Evolutionary conservation across 2,329 filamentous ascomycete species (phyloP).

Genomic region (Ceratocystiopsis brevicomis): DNA sequence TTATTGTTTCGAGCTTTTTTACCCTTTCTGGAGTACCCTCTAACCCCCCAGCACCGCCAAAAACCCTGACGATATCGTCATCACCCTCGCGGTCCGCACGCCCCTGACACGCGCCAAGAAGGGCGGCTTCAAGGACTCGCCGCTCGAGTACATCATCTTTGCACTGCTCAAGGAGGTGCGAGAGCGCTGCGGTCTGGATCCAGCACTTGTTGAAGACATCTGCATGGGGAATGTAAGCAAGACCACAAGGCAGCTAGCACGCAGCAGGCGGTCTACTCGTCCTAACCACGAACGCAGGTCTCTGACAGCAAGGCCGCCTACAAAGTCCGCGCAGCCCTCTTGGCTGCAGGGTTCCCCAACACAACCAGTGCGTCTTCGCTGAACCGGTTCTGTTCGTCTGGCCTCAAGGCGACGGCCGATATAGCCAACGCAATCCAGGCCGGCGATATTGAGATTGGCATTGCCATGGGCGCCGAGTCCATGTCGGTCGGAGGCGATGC

Average conservation of each 20-base stretch:
- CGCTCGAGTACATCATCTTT: conserved; percentile 70
- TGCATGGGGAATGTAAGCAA: conserved; percentile 53
- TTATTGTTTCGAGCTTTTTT: neutral
- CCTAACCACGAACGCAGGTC: conserved; percentile 24
- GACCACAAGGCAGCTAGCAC: too few species aligned
- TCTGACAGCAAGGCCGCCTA: conserved; percentile 73
- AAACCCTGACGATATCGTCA: conserved; percentile 91
- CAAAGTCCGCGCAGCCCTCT: conserved; percentile 70
- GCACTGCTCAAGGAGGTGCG: conserved; percentile 61
- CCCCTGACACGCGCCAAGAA: conserved; percentile 76
- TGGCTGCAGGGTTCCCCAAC: conserved; percentile 86
- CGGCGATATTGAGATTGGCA: conserved; percentile 69
- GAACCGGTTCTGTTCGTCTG: conserved; percentile 95
- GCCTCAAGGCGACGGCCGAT: conserved; percentile 85
- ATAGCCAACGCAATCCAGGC: conserved; percentile 72
- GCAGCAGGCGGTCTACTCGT: too few species aligned
- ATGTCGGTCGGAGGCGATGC: conserved; percentile 63
- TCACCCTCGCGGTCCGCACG: conserved; percentile 79
- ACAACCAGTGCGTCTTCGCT: conserved; percentile 64
- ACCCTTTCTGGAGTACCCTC: conserved; percentile 4
- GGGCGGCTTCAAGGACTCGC: conserved; percentile 89
- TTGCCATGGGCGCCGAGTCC: conserved; percentile 74
- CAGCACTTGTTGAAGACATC: conserved; percentile 70
- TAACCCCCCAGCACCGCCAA: conserved; percentile 50
- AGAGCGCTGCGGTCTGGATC: conserved; percentile 57